Percentiles rank a stretch among this genome's conserved stretches.
These are phyloP conservation scores for Cajanus cajan DNA, from an alignment of 306 rosid species.

Conservation along the genomic window DNA sequence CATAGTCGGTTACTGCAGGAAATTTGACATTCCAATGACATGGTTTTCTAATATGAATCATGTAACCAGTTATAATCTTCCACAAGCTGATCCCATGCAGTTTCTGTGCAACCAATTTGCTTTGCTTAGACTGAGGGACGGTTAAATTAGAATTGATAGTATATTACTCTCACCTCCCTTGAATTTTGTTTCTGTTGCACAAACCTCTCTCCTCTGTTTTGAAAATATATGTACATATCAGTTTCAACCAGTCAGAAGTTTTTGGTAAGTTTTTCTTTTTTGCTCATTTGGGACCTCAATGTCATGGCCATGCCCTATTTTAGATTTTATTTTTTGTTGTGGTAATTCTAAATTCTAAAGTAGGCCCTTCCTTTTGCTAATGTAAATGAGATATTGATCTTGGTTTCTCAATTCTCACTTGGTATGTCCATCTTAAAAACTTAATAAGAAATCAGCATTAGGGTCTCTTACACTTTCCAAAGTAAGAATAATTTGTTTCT, in stretches of 20 bases:
- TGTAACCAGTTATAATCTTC: conserved; percentile 17
- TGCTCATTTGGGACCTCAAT: background rate
- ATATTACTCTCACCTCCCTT: background rate
- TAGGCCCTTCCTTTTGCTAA: background rate
- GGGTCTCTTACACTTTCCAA: background rate
- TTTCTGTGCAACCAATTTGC: conserved; percentile 27
- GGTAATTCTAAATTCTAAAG: background rate
- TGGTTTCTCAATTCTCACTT: background rate
- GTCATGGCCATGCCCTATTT: conserved; percentile 1
- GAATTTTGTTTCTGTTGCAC: background rate
- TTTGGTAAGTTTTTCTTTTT: background rate
- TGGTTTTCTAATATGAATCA: conserved; percentile 18
- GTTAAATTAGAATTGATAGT: conserved; percentile 22
- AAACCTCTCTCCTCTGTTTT: background rate
- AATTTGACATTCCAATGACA: conserved; percentile 24
- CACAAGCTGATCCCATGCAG: conserved; percentile 39
- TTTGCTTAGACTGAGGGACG: conserved; percentile 18
- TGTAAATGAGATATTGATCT: background rate
- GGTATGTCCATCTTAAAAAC: background rate
- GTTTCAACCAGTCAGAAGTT: background rate
- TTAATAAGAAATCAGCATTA: background rate
- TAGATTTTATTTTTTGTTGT: background rate
- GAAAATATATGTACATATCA: background rate
- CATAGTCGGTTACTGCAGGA: conserved; percentile 23
- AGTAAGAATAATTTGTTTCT: background rate